Base-by-base conservation (phyloP, 768 basidiomycete genomes). In the Leccinum olivaceopallidum region DNA sequence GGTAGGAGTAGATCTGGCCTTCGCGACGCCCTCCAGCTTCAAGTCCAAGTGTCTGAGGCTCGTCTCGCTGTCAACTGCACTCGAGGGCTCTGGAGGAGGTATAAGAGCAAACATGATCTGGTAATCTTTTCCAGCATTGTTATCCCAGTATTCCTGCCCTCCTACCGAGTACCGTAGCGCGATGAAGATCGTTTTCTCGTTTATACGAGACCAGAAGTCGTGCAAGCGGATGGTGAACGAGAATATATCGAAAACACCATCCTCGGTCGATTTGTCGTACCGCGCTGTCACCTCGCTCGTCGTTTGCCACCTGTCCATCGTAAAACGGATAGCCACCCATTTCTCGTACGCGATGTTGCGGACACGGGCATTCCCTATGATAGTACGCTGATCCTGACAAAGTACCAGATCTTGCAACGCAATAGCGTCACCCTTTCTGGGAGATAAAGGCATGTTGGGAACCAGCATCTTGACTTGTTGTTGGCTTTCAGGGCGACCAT, bases 271-370 rank as follows among this genome's bases (percentile, higher is more conserved):
- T 59, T 83, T 80, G 20, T 76, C 74, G 71, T 92, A 89, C 54
- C 83, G 85, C 26, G 88, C 95, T 1, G 87, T 84, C 60, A 97
- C 92, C 74, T 98, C 96, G 73, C 89, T 91, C 60, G 93, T 95
- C 52, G 96, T 99, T 74, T 94, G 93, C 96, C 96, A 98, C 65
- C 80, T 82, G 71, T 98, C 96, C 66, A 95, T 83, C 1, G 96
- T 98, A 75, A 97, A 98, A 30, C 96, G 85, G 26, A 94, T 85
- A 8, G 87, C 89, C 56, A 98, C 81, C 80, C 85, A 84, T 77
- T 98, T 98, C 67, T 89, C 81, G 76, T 86, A 98, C 7, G 93
- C 85, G 54, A 98, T 71, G 72, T 98, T 98, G 67, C 86, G 83
- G 60, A 96, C 91, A 52, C 86, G 84, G 49, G 94, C 82, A 44